Conservation (phyloP, 345 rosid genomes). For the Bruguiera sexangula region DNA sequence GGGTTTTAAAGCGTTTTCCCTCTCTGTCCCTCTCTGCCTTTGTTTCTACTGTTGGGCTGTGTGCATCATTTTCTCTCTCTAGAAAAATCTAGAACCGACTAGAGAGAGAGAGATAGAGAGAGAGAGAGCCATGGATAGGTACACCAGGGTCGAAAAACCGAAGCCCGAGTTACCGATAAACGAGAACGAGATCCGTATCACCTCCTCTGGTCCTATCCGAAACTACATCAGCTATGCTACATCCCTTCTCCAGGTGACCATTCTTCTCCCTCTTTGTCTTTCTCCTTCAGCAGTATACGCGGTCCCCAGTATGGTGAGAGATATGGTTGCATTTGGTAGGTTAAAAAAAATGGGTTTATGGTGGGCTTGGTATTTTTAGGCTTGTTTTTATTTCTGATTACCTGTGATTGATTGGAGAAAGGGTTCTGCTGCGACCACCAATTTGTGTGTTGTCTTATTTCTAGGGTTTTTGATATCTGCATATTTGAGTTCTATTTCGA, state of each 20-base stretch:
- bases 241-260: slow-evolving; percentile 67
- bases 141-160: slow-evolving; percentile 76
- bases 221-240: slow-evolving; percentile 88
- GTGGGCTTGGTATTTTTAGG: no score
- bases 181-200: slow-evolving; percentile 96
- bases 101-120: background rate
- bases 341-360: background rate
- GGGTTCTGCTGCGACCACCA: background rate
- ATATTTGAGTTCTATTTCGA: background rate
- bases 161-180: slow-evolving; percentile 64
- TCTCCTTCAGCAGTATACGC: background rate
- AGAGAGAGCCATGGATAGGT: slow-evolving; percentile 60
- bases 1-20: slow-evolving; percentile 24
- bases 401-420: background rate
- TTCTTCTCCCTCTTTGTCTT: background rate
- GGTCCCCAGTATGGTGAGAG: background rate
- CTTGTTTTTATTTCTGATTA: background rate
- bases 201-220: slow-evolving; percentile 70
- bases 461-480: background rate
- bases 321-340: background rate
- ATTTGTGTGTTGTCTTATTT: background rate
- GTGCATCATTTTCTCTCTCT: background rate
- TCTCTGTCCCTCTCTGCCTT: background rate
- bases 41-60: background rate
- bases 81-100: background rate